Conservation (phyloP, 306 rosid species). For the Cicer cuneatum region DNA sequence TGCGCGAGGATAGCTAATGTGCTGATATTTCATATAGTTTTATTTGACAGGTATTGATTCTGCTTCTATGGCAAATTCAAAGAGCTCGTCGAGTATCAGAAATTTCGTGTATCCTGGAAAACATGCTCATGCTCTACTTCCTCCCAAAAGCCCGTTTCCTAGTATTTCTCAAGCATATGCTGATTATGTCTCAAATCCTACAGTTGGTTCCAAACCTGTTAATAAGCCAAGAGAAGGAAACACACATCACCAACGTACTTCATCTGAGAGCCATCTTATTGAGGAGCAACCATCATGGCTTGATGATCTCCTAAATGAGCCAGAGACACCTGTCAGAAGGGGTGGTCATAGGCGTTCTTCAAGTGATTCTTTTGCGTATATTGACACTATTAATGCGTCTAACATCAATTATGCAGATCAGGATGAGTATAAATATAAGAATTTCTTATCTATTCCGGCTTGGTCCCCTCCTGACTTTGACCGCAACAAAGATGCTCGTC, state of each 20-base stretch:
- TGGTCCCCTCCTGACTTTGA: conserved; percentile 89
- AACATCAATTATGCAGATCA: conserved; percentile 60
- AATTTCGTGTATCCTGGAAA: conserved; percentile 82
- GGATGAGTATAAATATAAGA: conserved; percentile 68
- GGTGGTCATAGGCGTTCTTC: conserved; percentile 98
- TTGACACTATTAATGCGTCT: conserved; percentile 61
- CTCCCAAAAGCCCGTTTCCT: conserved; percentile 98
- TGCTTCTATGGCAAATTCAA: conserved; percentile 81
- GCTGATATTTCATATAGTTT: conserved; percentile 15
- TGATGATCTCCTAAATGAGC: conserved; percentile 98
- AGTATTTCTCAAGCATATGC: conserved; percentile 78
- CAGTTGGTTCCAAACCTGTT: conserved; percentile 63
- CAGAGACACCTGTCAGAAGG: conserved; percentile 91
- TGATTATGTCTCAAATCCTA: conserved; percentile 69
- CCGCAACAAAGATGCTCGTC: conserved; percentile 72
- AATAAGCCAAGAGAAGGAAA: conserved; percentile 84
- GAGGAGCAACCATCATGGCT: conserved; percentile 99
- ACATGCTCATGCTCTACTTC: conserved; percentile 86
- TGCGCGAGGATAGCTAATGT: conserved; percentile 19
- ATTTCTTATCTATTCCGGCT: conserved; percentile 59
- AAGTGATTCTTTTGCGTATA: conserved; percentile 94
- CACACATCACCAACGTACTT: conserved; percentile 82
- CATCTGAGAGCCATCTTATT: conserved; percentile 84
- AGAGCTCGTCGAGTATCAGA: conserved; percentile 78
- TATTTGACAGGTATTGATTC: conserved; percentile 53